Conservation (phyloP, 2,329 filamentous ascomycete genomes). For the Clarireedia homoeocarpa region DNA sequence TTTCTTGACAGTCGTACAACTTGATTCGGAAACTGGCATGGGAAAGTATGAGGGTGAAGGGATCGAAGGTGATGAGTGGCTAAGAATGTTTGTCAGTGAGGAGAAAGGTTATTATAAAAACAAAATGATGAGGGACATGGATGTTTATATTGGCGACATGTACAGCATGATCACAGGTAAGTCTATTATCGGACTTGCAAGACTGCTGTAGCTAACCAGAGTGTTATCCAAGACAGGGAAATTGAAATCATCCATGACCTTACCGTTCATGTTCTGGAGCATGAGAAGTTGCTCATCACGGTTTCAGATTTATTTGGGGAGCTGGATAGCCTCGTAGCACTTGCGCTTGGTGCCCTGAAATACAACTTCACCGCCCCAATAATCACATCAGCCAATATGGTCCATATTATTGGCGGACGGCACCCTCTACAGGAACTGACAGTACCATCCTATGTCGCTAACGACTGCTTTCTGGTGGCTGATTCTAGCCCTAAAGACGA, state of each 20-base stretch:
- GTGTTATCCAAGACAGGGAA: conserved; percentile 56
- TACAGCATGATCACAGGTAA: conserved; percentile 75
- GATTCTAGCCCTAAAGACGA: conserved; percentile 37
- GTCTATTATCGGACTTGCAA: background rate
- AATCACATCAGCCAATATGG: conserved; percentile 61
- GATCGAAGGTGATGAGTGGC: conserved; percentile 56
- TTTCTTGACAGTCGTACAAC: conserved; percentile 70
- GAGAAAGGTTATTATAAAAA: conserved; percentile 82
- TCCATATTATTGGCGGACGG: conserved; percentile 70
- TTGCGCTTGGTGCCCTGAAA: conserved; percentile 67
- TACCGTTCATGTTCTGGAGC: conserved; percentile 59
- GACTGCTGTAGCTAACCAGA: background rate
- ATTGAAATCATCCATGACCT: conserved; percentile 81
- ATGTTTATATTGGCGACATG: conserved; percentile 74
- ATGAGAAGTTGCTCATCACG: conserved; percentile 55
- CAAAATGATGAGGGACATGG: conserved; percentile 68
- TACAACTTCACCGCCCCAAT: conserved; percentile 64
- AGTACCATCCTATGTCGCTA: conserved; percentile 73
- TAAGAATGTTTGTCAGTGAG: conserved; percentile 66
- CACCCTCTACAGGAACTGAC: conserved; percentile 83
- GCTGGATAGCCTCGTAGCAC: conserved; percentile 75
- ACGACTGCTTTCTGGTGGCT: conserved; percentile 64
- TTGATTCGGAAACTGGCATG: conserved; percentile 50
- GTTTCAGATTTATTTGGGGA: conserved; percentile 81
- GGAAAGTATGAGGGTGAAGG: conserved; percentile 57